These are phyloP conservation scores for Chrysosporium queenslandicum DNA, from an alignment of 2,329 filamentous ascomycete species.

Conservation along the genomic window DNA sequence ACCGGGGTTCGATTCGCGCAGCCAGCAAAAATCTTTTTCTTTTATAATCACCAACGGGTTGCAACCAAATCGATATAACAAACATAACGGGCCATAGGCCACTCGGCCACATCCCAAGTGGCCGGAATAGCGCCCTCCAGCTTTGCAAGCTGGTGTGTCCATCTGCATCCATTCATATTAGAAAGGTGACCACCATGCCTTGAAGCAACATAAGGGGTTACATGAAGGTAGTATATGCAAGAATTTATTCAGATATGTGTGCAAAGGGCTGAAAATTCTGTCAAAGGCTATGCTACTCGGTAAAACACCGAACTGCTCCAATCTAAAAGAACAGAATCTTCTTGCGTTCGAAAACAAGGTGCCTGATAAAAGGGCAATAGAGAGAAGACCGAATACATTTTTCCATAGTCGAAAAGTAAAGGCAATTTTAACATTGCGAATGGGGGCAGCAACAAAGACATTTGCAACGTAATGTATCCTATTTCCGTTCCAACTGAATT, in stretches of 20 bases:
- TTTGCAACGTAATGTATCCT: not conserved
- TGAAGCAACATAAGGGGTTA: not conserved
- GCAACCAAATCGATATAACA: too few relatives aligned
- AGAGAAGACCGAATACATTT: too few relatives aligned
- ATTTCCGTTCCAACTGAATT: not conserved
- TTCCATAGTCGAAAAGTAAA: not conserved
- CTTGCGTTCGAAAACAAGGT: too few relatives aligned
- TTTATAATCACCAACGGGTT: not conserved
- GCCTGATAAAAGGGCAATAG: too few relatives aligned
- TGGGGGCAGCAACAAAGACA: not conserved
- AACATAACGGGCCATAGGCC: too few relatives aligned
- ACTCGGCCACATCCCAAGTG: too few relatives aligned
- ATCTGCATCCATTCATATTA: not conserved
- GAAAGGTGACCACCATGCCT: too few relatives aligned
- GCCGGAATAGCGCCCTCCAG: too few relatives aligned
- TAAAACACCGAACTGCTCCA: not conserved
- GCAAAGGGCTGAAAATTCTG: not conserved
- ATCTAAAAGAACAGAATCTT: not conserved
- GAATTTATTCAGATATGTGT: too few relatives aligned
- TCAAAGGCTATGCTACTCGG: conserved; percentile 11
- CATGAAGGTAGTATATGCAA: not conserved
- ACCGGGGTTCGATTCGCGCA: not conserved
- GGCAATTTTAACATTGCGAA: not conserved
- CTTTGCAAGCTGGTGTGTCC: too few relatives aligned
- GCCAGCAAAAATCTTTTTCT: not conserved